A percentile compares a stretch with the other conserved stretches of the same genome.
Conservation (phyloP, 2,329 filamentous ascomycete species). For the Aspergillus japonicus region DNA sequence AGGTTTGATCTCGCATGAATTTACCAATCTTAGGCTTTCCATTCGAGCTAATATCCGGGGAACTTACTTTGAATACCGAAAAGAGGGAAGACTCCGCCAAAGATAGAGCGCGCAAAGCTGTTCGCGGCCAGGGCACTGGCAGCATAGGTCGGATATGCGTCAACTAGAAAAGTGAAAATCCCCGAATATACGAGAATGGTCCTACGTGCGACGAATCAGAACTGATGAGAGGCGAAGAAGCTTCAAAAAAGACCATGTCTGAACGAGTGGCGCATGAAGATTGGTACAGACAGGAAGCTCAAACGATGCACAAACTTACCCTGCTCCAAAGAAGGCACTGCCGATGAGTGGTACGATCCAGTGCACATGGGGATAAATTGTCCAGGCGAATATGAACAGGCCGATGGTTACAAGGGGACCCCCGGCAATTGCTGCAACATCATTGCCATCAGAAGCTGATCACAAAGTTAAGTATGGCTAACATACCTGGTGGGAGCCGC, state of each 20-base stretch:
- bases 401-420: conserved; percentile 74
- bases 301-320: conserved; percentile 51
- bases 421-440: conserved; percentile 60
- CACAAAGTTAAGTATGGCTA: neutral
- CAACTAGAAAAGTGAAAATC: conserved; percentile 84
- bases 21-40: neutral
- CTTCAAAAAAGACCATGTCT: neutral
- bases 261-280: neutral
- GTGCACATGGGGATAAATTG: conserved; percentile 68
- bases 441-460: conserved; percentile 8
- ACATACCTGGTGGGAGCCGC: conserved; percentile 67
- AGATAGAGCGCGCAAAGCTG: conserved; percentile 72
- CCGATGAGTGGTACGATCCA: conserved; percentile 77
- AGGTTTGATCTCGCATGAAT: neutral
- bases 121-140: conserved; percentile 75
- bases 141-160: conserved; percentile 51
- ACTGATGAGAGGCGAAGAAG: neutral
- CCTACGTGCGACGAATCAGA: conserved; percentile 44
- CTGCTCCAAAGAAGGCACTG: conserved; percentile 67
- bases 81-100: conserved; percentile 75
- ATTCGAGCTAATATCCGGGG: neutral
- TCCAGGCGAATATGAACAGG: conserved; percentile 88
- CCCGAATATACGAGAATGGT: conserved; percentile 77
- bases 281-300: neutral
- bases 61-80: conserved; percentile 62